Conservation (phyloP, 2,329 filamentous ascomycete genomes). For the Penicillium fuscoglaucum region DNA sequence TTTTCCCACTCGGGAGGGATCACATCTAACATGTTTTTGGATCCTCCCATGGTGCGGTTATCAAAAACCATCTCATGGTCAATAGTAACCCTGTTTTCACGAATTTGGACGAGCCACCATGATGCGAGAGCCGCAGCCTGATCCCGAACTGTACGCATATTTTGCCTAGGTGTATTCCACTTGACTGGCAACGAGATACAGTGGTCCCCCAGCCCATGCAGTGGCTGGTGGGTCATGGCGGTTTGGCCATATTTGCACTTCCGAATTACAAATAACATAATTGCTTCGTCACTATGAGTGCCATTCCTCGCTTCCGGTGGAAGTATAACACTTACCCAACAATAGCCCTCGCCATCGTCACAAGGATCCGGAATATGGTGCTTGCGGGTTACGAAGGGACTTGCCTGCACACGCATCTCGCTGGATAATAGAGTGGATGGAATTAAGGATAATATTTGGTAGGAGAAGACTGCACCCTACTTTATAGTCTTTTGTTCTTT, state of each 20-base stretch:
- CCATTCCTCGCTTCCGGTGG: background rate
- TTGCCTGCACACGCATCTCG: background rate
- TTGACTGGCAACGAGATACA: conserved; percentile 4
- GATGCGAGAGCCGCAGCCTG: background rate
- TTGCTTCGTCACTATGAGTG: background rate
- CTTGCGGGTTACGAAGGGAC: background rate
- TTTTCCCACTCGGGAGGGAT: background rate
- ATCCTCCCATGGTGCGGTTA: background rate
- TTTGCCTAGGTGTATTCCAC: background rate
- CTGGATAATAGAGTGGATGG: background rate
- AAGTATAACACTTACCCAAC: background rate
- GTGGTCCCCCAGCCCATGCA: background rate
- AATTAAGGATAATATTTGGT: background rate
- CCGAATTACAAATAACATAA: background rate
- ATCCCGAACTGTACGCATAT: background rate
- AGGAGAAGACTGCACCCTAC: background rate
- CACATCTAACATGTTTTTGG: background rate
- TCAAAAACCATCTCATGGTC: background rate
- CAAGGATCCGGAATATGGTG: background rate
- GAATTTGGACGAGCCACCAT: background rate
- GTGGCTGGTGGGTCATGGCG: background rate
- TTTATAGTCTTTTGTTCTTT: background rate
- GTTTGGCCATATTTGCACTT: background rate
- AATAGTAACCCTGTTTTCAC: background rate
- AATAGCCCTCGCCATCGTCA: background rate